Evolutionary conservation across 345 rosid species (phyloP).

Genomic region (Hibiscus trionum): DNA sequence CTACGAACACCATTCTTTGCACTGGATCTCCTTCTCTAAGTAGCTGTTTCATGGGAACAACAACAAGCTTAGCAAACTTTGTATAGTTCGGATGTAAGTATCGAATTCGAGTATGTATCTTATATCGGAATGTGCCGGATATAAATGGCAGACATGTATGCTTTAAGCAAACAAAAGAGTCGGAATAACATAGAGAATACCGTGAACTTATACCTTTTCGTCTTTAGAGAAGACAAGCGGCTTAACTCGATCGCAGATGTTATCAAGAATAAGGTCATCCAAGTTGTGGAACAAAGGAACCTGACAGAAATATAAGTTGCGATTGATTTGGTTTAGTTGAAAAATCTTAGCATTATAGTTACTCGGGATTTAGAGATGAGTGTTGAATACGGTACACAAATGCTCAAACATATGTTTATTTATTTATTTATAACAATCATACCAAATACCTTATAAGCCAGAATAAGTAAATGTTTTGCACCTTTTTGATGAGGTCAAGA

Average conservation of each 20-base stretch:
- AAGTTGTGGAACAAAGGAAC: slow-evolving; percentile 50
- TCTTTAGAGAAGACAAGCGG: slow-evolving; percentile 47
- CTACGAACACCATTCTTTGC: slow-evolving; percentile 41
- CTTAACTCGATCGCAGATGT: slow-evolving; percentile 49
- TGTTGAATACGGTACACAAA: background rate
- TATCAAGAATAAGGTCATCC: slow-evolving; percentile 49
- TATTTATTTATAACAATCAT: too few species aligned
- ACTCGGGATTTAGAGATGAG: background rate
- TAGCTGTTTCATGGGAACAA: slow-evolving; percentile 21
- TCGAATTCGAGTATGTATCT: too few species aligned
- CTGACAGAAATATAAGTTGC: slow-evolving; percentile 13
- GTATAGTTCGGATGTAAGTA: background rate
- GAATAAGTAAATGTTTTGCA: background rate
- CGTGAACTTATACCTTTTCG: slow-evolving; percentile 30
- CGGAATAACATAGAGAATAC: background rate
- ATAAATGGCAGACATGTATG: background rate
- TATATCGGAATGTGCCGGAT: background rate
- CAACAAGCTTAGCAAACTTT: background rate
- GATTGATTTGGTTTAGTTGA: too few species aligned
- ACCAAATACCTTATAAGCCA: too few species aligned
- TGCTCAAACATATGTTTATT: too few species aligned
- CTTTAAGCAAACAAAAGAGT: background rate
- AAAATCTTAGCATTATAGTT: too few species aligned
- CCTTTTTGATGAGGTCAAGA: slow-evolving; percentile 48
- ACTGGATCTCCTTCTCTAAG: slow-evolving; percentile 64